These are phyloP conservation scores for Cladophialophora exuberans DNA, from an alignment of 2,329 filamentous ascomycete species.

Conservation along the genomic window DNA sequence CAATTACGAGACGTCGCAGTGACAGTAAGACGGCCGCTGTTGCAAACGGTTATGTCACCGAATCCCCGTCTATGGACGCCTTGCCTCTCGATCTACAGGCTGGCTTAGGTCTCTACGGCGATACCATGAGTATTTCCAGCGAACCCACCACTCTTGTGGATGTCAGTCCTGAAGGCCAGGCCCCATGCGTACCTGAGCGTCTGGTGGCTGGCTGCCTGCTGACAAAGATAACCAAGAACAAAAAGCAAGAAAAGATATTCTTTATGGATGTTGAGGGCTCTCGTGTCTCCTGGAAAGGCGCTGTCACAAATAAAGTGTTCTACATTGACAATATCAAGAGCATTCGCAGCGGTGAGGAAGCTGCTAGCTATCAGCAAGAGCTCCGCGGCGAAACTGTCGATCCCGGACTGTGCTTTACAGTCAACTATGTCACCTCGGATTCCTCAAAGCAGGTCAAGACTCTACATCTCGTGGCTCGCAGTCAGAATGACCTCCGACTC, in stretches of 20 bases:
- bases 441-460: constrained; percentile 76
- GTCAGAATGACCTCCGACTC: constrained; percentile 69
- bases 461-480: constrained; percentile 83
- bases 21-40: constrained; percentile 82
- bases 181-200: constrained; percentile 75
- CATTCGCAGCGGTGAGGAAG: constrained; percentile 80
- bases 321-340: constrained; percentile 96
- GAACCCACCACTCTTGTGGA: constrained; percentile 41
- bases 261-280: constrained; percentile 80
- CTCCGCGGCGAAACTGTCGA: constrained; percentile 69
- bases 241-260: constrained; percentile 71
- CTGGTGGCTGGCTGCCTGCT: constrained; percentile 79
- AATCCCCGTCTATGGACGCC: constrained; percentile 23
- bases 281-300: constrained; percentile 85
- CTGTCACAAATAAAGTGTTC: constrained; percentile 77
- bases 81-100: constrained; percentile 21
- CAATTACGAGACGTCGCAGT: constrained; percentile 83
- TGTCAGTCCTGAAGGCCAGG: constrained; percentile 44
- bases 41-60: constrained; percentile 30
- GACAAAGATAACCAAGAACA: constrained; percentile 84
- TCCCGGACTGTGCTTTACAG: constrained; percentile 81
- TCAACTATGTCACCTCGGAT: constrained; percentile 80
- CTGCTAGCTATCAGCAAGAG: constrained; percentile 86
- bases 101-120: constrained; percentile 38
- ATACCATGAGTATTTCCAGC: constrained; percentile 44